A percentile compares a stretch with the other conserved stretches of the same genome.
These are phyloP conservation scores for Mycena galopus DNA, from an alignment of 768 basidiomycete genomes.

Conservation along the genomic window DNA sequence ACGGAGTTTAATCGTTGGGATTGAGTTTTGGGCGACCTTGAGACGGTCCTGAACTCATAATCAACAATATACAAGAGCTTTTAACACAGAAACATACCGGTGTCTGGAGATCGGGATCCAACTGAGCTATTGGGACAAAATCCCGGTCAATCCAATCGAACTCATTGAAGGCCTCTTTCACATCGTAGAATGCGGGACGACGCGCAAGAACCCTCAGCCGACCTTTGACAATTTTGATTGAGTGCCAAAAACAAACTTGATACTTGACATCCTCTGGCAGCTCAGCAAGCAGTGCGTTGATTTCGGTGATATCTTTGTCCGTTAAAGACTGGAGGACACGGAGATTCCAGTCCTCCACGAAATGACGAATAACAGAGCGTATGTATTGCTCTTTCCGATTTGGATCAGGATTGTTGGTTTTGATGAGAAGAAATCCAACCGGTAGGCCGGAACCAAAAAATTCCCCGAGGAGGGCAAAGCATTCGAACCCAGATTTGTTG, in stretches of 20 bases:
- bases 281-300: background rate
- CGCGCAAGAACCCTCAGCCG: background rate
- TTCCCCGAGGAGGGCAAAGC: background rate
- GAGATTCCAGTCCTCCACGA: background rate
- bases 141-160: slow-evolving; percentile 16
- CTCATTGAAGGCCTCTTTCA: background rate
- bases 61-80: no score
- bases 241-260: background rate
- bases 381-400: background rate
- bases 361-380: background rate
- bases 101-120: background rate
- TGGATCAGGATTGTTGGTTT: background rate
- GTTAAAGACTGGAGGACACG: background rate
- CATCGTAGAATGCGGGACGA: background rate
- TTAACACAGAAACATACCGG: background rate
- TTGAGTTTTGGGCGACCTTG: background rate
- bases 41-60: background rate
- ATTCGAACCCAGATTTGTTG: background rate
- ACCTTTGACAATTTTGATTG: background rate
- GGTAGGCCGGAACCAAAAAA: background rate
- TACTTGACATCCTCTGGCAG: background rate
- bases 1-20: background rate
- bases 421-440: background rate
- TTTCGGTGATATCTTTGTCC: background rate
- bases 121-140: slow-evolving; percentile 5